A percentile compares a stretch with the other conserved stretches of the same genome.
Evolutionary conservation across 495 filamentous ascomycete species (phyloP).

Genomic region (Penicillium cinerascens): DNA sequence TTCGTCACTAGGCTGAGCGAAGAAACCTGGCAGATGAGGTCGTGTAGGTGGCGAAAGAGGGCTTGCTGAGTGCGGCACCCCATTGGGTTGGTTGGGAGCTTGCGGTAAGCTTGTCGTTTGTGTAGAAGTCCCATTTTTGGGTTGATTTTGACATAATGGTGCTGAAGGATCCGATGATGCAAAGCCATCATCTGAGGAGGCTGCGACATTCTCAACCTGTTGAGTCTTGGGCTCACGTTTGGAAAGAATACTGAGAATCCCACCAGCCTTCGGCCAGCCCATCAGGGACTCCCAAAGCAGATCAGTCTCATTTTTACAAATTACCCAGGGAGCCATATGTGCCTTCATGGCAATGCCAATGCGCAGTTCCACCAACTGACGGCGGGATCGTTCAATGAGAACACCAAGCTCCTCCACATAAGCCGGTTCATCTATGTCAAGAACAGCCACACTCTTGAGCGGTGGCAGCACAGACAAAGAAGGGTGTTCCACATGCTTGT

Average conservation of each 20-base stretch:
- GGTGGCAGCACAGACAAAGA: constrained; percentile 82
- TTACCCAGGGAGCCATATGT: constrained; percentile 53
- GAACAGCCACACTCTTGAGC: constrained; percentile 73
- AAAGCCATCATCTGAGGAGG: not conserved
- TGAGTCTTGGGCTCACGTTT: constrained; percentile 28
- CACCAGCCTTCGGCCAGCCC: constrained; percentile 53
- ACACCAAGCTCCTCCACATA: constrained; percentile 89
- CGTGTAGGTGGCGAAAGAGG: not conserved
- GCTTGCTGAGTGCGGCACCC: not conserved
- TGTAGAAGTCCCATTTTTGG: not conserved
- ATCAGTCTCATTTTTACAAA: constrained; percentile 23
- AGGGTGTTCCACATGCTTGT: constrained; percentile 69
- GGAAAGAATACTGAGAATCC: constrained; percentile 70
- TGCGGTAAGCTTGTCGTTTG: not conserved
- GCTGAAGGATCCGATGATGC: not conserved
- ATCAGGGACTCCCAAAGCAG: constrained; percentile 37
- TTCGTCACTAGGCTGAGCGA: constrained; percentile 8
- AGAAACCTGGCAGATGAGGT: not conserved
- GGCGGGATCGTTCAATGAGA: constrained; percentile 70
- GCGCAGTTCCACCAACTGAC: constrained; percentile 67
- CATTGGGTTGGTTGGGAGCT: not conserved
- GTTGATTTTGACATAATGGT: not conserved
- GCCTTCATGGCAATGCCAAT: constrained; percentile 71
- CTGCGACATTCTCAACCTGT: not conserved
- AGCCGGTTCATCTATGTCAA: constrained; percentile 84